Evolutionary conservation across 2,329 filamentous ascomycete species (phyloP), one percentile per base, ranked within the genome.

Genomic region (Tolypocladium paradoxum): DNA sequence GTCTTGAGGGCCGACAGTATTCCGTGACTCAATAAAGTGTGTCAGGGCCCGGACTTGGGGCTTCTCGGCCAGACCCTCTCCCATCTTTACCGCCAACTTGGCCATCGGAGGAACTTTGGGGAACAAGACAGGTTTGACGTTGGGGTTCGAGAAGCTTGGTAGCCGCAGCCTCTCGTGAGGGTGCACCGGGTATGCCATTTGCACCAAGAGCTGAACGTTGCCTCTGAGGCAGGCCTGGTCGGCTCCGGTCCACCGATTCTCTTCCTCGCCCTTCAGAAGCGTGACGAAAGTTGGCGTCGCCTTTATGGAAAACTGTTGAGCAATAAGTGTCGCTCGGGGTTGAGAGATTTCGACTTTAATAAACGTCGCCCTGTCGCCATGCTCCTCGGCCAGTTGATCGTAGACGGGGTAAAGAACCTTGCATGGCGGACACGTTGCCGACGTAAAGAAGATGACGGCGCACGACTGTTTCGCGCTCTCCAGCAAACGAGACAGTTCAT

Each of bases 391-490:
- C 0, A 96, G 75, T 58, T 88, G 77, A 56, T 95, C 87, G 62
- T 89, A 97, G 0, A 85, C 70, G 1, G 91, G 89, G 62, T 96
- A 95, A 2, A 92, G 78, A 18, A 82, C 71, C 67, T 87, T 92
- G 77, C 92, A 96, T 0, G 91, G 90, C 1, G 83, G 79, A 64
- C 91, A 96, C 2, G 85, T 93, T 2, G 87, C 81, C 4, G 89
- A 95, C 0, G 92, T 96, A 72, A 97, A 97, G 74, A 96, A 96
- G 53, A 96, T 78, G 37, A 92, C 81, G 0, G 88, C 88, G 55
- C 85, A 90, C 1, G 86, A 84, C 6, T 78, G 75, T 31, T 76
- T 75, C 0, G 87, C 86, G 31, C 85, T 79, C 6, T 70, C 68
- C 5, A 85, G 68, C 3, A 69, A 40, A 1, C 54, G 53, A 4